Percentiles rank a stretch among this genome's conserved stretches.
These are phyloP conservation scores for Acidomyces sp. DNA, from an alignment of 495 filamentous ascomycete species.

Conservation along the genomic window DNA sequence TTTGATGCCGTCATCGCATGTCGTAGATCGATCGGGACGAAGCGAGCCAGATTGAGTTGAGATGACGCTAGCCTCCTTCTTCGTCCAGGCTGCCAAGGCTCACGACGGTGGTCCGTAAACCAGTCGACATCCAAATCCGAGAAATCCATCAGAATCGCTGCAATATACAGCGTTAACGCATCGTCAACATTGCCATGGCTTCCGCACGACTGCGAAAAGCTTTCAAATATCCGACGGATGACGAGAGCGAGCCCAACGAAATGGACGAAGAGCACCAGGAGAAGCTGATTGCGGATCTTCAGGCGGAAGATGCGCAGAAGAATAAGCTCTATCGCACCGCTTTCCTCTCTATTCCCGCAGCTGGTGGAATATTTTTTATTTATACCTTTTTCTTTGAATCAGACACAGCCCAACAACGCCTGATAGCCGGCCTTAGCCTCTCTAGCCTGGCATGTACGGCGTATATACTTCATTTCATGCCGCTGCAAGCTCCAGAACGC, in stretches of 20 bases:
- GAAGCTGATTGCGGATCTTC: slow-evolving; percentile 45
- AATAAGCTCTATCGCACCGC: slow-evolving; percentile 47
- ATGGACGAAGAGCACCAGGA: slow-evolving; percentile 49
- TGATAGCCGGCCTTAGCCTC: slow-evolving; percentile 41
- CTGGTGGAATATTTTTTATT: slow-evolving; percentile 41
- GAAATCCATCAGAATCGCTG: too few species aligned
- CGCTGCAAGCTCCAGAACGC: slow-evolving; percentile 23
- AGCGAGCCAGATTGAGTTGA: too few species aligned
- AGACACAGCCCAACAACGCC: slow-evolving; percentile 18
- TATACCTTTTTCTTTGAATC: slow-evolving; percentile 33
- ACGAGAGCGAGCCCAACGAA: slow-evolving; percentile 18
- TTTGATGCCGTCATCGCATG: too few species aligned
- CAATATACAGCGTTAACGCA: too few species aligned
- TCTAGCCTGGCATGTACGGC: slow-evolving; percentile 48
- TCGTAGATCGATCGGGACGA: too few species aligned
- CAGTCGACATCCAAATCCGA: too few species aligned
- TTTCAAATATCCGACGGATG: slow-evolving; percentile 28
- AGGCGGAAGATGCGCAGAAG: slow-evolving; percentile 40
- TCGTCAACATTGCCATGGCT: too few species aligned
- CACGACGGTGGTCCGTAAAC: too few species aligned
- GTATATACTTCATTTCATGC: slow-evolving; percentile 34
- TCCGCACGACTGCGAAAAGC: slow-evolving; percentile 23
- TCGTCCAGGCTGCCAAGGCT: too few species aligned
- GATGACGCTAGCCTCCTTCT: too few species aligned
- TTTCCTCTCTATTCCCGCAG: slow-evolving; percentile 45